Percentiles rank a stretch among this genome's conserved stretches.
Evolutionary conservation across 805 yeast genomes (phyloP).

Genomic region (Teunomyces lycoperdinae): DNA sequence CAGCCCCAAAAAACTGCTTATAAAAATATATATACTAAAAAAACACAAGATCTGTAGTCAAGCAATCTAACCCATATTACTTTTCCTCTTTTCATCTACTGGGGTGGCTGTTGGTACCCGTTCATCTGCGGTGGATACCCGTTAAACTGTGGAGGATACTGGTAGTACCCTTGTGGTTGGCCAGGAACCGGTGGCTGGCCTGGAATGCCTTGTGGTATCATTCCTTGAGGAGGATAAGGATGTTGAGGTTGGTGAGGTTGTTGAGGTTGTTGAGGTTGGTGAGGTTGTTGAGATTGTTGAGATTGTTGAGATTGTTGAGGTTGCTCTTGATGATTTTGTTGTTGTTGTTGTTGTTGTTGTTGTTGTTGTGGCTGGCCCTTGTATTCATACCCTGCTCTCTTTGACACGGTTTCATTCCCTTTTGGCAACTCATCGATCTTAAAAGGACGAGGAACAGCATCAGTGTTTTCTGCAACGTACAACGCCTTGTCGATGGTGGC

Average conservation of each 20-base stretch:
- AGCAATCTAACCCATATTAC: no score
- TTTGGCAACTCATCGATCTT: slow-evolving; percentile 61
- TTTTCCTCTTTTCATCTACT: slow-evolving; percentile 6
- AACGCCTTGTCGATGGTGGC: slow-evolving; percentile 84
- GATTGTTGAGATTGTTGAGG: neutral
- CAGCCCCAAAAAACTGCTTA: neutral
- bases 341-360: slow-evolving; percentile 6
- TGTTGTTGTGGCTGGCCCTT: slow-evolving; percentile 43
- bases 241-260: slow-evolving; percentile 8
- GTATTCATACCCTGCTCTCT: slow-evolving; percentile 38
- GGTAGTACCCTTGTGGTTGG: slow-evolving; percentile 16
- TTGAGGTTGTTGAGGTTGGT: slow-evolving; percentile 8
- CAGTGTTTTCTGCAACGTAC: slow-evolving; percentile 80
- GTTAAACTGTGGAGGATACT: slow-evolving; percentile 23
- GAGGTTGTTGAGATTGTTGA: slow-evolving; percentile 2
- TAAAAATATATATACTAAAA: neutral
- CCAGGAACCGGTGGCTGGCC: slow-evolving; percentile 8
- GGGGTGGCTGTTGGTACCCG: slow-evolving; percentile 22
- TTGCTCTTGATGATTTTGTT: slow-evolving; percentile 6
- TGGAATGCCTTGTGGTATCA: slow-evolving; percentile 11
- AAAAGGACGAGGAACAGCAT: slow-evolving; percentile 84
- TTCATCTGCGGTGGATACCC: slow-evolving; percentile 23
- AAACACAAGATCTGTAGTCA: neutral
- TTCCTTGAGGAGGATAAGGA: slow-evolving; percentile 13
- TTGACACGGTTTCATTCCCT: slow-evolving; percentile 34